Conservation (phyloP, 139 green algal genomes). For the Micractinium sp. region DNA sequence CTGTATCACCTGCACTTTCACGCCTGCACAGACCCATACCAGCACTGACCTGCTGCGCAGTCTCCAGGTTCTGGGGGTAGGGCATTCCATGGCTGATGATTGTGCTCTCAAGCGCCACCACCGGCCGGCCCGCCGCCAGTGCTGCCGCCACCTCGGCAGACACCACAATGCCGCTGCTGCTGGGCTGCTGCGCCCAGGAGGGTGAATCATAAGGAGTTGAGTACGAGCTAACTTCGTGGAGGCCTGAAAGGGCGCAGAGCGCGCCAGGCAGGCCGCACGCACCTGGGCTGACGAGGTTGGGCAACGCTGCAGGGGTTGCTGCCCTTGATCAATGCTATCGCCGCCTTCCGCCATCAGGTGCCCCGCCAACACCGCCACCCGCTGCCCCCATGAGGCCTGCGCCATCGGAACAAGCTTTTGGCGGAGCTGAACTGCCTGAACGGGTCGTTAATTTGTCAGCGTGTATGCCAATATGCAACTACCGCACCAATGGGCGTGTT, state of each 20-base stretch:
- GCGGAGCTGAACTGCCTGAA: no score
- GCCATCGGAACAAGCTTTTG: neutral
- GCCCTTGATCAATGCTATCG: no score
- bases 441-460: no score
- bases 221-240: neutral
- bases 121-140: slow-evolving; percentile 59
- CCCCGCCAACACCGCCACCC: neutral
- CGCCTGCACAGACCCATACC: neutral
- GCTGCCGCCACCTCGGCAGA: slow-evolving; percentile 77
- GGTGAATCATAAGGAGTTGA: neutral
- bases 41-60: slow-evolving; percentile 77
- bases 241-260: neutral
- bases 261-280: neutral
- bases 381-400: neutral
- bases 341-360: neutral
- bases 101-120: slow-evolving; percentile 97
- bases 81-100: slow-evolving; percentile 99
- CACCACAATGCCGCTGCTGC: neutral
- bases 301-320: neutral
- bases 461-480: no score
- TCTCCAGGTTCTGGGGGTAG: slow-evolving; percentile 92
- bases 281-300: neutral
- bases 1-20: no score
- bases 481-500: no score
- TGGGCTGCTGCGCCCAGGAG: neutral